These are phyloP conservation scores for Aspergillus hancockii DNA, from an alignment of 495 filamentous ascomycete genomes.

Conservation along the genomic window DNA sequence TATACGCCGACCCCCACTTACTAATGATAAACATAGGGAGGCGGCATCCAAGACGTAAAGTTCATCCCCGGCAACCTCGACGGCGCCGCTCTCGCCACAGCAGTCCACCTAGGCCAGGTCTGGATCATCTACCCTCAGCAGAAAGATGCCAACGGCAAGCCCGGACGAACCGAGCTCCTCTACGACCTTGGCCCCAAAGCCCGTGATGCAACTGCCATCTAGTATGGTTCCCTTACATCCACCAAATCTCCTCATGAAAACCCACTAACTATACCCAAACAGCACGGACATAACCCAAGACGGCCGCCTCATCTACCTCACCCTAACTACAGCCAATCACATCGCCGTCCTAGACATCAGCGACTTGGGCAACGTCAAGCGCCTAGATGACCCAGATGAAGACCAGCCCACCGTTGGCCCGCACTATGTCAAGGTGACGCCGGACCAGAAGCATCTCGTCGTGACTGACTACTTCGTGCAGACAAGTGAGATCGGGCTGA, in stretches of 20 bases:
- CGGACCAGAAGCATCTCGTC: conserved; percentile 62
- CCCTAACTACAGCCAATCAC: conserved; percentile 63
- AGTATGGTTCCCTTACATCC: conserved; percentile 28
- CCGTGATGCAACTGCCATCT: conserved; percentile 59
- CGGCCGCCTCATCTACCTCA: conserved; percentile 60
- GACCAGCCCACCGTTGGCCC: conserved; percentile 61
- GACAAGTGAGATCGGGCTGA: conserved; percentile 59
- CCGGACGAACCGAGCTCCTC: conserved; percentile 56
- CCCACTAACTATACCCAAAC: conserved; percentile 10
- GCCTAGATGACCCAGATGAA: conserved; percentile 60
- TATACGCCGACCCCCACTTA: neutral
- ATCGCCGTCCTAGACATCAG: conserved; percentile 65
- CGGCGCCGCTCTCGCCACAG: conserved; percentile 59
- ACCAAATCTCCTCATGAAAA: neutral
- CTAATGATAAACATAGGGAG: conserved; percentile 36
- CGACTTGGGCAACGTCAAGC: conserved; percentile 58
- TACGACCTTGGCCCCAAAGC: conserved; percentile 60
- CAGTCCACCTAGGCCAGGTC: conserved; percentile 61
- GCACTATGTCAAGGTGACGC: conserved; percentile 65
- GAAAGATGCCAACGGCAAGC: conserved; percentile 51
- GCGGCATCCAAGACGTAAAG: conserved; percentile 66
- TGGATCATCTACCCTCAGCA: conserved; percentile 68
- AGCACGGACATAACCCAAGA: conserved; percentile 60
- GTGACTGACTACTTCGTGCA: conserved; percentile 69
- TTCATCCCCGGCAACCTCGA: conserved; percentile 64